Conservation (phyloP, 345 rosid genomes). For the Corchorus capsularis region DNA sequence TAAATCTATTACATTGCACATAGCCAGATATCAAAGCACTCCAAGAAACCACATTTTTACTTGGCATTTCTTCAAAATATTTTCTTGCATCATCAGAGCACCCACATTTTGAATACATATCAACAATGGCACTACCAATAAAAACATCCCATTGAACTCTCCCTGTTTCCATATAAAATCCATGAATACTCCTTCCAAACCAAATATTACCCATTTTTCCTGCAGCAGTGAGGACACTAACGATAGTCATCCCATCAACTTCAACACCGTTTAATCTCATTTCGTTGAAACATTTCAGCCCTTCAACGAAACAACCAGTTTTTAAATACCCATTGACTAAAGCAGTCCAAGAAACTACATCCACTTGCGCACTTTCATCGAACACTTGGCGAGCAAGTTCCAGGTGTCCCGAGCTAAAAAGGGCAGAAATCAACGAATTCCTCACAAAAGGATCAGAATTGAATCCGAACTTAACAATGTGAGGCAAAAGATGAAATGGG, state of each 20-base stretch:
- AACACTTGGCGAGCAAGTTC: conserved; percentile 29
- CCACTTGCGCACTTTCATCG: conserved; percentile 29
- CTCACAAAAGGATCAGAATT: conserved; percentile 35
- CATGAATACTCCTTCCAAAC: conserved; percentile 43
- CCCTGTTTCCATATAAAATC: conserved; percentile 30
- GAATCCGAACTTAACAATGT: conserved; percentile 35
- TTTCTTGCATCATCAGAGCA: conserved; percentile 32
- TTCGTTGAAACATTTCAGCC: conserved; percentile 26
- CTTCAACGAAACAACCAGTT: conserved; percentile 30
- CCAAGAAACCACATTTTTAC: conserved; percentile 40
- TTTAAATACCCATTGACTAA: conserved; percentile 37
- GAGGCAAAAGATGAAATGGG: conserved; percentile 30
- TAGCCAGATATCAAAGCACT: conserved; percentile 40
- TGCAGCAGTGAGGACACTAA: conserved; percentile 33
- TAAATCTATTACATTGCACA: conserved; percentile 29
- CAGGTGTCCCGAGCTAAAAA: conserved; percentile 24
- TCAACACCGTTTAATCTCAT: conserved; percentile 28
- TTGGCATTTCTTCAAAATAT: conserved; percentile 38
- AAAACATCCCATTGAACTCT: conserved; percentile 34
- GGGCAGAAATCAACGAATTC: conserved; percentile 35
- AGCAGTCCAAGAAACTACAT: conserved; percentile 42
- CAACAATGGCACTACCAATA: conserved; percentile 40
- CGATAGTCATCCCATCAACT: conserved; percentile 33
- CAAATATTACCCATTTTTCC: conserved; percentile 33
- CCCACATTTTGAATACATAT: conserved; percentile 39